These are phyloP conservation scores for Cercospora nicotianae DNA, from an alignment of 2,329 filamentous ascomycete genomes.

Conservation along the genomic window DNA sequence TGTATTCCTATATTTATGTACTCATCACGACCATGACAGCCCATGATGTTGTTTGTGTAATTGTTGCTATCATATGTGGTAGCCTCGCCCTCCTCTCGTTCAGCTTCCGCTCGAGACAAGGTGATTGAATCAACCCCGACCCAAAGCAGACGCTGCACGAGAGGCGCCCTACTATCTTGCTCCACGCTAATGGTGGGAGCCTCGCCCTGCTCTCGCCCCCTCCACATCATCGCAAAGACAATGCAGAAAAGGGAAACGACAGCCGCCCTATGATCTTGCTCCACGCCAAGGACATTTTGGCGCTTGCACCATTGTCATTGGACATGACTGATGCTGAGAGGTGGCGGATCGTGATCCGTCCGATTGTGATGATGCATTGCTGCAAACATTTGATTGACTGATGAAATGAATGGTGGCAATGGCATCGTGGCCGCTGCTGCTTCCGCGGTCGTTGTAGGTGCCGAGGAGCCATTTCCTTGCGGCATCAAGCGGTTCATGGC, in stretches of 20 bases:
- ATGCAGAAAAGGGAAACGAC: slow-evolving; percentile 1
- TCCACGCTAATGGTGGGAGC: slow-evolving; percentile 14
- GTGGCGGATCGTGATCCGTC: background rate
- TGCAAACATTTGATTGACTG: slow-evolving; percentile 2
- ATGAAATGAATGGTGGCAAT: background rate
- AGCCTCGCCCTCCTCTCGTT: slow-evolving; percentile 10
- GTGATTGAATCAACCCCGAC: background rate
- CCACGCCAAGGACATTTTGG: slow-evolving; percentile 12
- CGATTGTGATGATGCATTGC: background rate
- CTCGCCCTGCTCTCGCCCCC: slow-evolving; percentile 8
- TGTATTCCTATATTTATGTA: background rate
- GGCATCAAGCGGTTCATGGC: background rate
- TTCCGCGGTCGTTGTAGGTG: background rate
- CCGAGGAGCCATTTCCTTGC: background rate
- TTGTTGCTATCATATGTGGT: slow-evolving; percentile 7
- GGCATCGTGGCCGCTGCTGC: background rate
- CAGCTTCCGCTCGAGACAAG: background rate
- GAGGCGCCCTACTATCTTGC: slow-evolving; percentile 15
- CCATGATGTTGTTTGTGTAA: background rate
- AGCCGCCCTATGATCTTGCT: slow-evolving; percentile 15
- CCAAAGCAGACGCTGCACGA: background rate
- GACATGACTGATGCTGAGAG: background rate
- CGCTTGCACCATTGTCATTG: slow-evolving; percentile 14
- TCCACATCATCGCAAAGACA: background rate
- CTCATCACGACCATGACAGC: background rate